Base-by-base conservation (phyloP, 108 stramenopile species). In the Poteriospumella lacustris region DNA sequence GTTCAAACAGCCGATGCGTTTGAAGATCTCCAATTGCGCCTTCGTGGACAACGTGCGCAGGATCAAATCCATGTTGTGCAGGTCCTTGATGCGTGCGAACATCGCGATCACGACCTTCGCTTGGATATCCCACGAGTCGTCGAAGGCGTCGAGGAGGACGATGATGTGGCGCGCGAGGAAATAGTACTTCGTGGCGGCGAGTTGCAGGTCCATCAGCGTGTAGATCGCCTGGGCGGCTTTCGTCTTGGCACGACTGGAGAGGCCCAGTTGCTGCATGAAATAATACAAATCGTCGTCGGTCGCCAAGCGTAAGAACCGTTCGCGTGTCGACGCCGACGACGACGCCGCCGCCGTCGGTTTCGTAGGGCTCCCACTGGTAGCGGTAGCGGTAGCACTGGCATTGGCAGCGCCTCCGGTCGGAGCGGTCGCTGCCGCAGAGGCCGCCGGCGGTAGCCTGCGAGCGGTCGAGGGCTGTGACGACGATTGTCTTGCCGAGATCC, bases 101-200 rank as follows among this genome's bases (percentile, higher is more conserved):
- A 68, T 36, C 12, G 19, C 19, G 19, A 68, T 39, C 19, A 68
- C 19, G 15, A 68, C 64, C 19, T 40, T 36, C 12, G 28, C 36
- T 40, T 68, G 64, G 24, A 40, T 68, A 19, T 12, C 19, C 38
- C 39, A 36, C 19, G 12, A 12, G 24, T 68, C 64, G 36, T 15
- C 24, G 64, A 68, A 68, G 15, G 38, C 34, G 36, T 68, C 64
- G 19, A 68, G 12, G 19, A 68, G 12, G 24, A 19, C 24, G 12
- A 68, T 36, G 19, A 68, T 40, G 24, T 68, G 15, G 19, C 15
- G 19, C 12, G 24, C 24, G 19, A 15, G 15, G 24, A 68, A 68
- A 68, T 68, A 68, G 24, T 68, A 68, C 24, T 68, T 68, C 64
- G 64, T 36, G 36, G 19, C 19, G 15, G 64, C 64, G 19, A 68